Conservation (phyloP, 2,329 filamentous ascomycete genomes). For the Tolypocladium guangdongense region DNA sequence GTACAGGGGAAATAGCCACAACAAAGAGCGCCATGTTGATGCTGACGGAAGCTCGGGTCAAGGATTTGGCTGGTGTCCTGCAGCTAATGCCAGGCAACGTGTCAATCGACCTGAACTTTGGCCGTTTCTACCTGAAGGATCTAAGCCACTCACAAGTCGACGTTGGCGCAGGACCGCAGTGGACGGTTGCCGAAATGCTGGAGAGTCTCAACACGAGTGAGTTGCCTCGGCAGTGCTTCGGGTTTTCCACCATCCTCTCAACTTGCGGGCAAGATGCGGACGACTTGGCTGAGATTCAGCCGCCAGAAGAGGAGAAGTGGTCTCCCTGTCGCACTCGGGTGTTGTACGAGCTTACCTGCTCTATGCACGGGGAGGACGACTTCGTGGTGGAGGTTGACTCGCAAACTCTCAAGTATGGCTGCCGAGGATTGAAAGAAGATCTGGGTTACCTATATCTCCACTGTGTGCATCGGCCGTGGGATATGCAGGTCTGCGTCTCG, state of each 20-base stretch:
- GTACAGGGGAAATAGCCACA: background rate
- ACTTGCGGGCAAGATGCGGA: constrained; percentile 15
- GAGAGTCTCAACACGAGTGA: constrained; percentile 3
- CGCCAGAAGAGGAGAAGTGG: constrained; percentile 10
- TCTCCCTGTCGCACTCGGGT: constrained; percentile 6
- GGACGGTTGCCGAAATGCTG: constrained; percentile 5
- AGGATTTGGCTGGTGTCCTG: constrained; percentile 8
- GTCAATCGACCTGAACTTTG: constrained; percentile 14
- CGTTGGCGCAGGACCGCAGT: constrained; percentile 9
- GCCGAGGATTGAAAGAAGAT: constrained; percentile 8
- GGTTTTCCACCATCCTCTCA: constrained; percentile 18
- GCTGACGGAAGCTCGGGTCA: constrained; percentile 5
- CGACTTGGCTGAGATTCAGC: constrained; percentile 6
- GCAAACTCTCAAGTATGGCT: constrained; percentile 11
- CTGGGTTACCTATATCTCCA: constrained; percentile 15
- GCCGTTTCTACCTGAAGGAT: constrained; percentile 17
- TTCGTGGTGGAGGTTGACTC: constrained; percentile 17
- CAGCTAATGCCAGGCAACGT: constrained; percentile 13
- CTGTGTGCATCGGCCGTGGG: constrained; percentile 20
- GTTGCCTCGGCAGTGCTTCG: constrained; percentile 4
- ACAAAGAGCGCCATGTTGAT: constrained; percentile 4
- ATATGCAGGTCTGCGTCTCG: constrained; percentile 15
- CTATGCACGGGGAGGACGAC: background rate
- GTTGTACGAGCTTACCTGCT: constrained; percentile 17
- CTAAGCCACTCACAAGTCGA: constrained; percentile 8